Evolutionary conservation across 176 grass and related monocot species (phyloP).

Genomic region (Triticum turgidum): DNA sequence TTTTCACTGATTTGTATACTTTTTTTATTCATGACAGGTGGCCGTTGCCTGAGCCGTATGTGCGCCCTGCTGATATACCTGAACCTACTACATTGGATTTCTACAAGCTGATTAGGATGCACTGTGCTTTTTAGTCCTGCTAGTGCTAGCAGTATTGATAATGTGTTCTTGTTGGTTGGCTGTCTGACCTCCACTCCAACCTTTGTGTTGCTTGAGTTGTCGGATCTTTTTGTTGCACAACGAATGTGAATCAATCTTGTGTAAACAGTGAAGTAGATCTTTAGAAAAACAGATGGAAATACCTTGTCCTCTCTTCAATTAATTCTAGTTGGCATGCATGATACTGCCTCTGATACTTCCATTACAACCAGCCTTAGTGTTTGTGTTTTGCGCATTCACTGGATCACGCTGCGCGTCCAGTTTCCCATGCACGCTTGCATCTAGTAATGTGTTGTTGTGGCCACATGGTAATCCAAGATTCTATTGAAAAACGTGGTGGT

Average conservation of each 20-base stretch:
- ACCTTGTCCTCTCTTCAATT: too few relatives aligned
- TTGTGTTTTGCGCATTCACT: too few relatives aligned
- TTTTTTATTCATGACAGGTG: neutral
- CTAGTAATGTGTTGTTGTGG: too few relatives aligned
- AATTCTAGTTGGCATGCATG: too few relatives aligned
- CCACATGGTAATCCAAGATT: too few relatives aligned
- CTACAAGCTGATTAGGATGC: neutral
- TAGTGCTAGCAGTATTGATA: neutral
- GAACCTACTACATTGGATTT: neutral
- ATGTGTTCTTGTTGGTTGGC: neutral
- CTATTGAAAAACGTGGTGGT: too few relatives aligned
- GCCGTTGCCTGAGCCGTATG: neutral
- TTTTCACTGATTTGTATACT: neutral
- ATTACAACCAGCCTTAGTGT: too few relatives aligned
- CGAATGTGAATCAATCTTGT: neutral
- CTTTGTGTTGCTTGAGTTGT: neutral
- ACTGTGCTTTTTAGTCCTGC: neutral
- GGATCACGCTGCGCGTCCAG: too few relatives aligned
- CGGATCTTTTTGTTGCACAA: neutral
- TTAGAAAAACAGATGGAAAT: too few relatives aligned
- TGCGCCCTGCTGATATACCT: neutral
- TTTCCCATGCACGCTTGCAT: too few relatives aligned
- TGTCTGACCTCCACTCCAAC: neutral
- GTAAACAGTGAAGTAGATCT: too few relatives aligned
- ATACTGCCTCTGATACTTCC: too few relatives aligned